A percentile compares a stretch with the other conserved stretches of the same genome.
phyloP scores from a whole-genome alignment of 1,284 basidiomycete species.

The Schizophyllum amplum region DNA sequence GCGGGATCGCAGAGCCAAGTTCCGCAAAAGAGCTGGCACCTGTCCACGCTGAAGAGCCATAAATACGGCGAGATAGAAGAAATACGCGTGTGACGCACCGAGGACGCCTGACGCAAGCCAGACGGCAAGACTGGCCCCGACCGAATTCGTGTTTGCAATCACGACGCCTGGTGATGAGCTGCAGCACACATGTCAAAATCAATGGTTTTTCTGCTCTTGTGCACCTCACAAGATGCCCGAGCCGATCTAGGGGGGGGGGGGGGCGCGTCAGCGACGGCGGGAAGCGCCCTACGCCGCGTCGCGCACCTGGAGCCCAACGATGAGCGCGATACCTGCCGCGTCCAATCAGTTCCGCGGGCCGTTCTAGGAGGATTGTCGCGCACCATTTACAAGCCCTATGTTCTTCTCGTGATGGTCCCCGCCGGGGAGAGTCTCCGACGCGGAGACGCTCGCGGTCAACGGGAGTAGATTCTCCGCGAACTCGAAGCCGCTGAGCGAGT shows the following conservation, averaged over 20 bases:
- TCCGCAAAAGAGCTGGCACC: constrained; percentile 90
- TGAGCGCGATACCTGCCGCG: constrained; percentile 67
- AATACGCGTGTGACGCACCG: constrained; percentile 22
- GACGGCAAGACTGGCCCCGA: constrained; percentile 76
- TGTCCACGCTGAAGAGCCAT: constrained; percentile 57
- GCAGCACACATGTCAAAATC: constrained; percentile 4
- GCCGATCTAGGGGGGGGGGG: constrained; percentile 75
- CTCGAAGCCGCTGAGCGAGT: constrained; percentile 72
- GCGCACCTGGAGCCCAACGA: constrained; percentile 70
- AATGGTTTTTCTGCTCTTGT: constrained; percentile 1
- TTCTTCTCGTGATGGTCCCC: constrained; percentile 52
- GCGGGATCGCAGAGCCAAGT: constrained; percentile 75
- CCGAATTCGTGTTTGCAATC: constrained; percentile 77
- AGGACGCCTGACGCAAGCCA: constrained; percentile 78
- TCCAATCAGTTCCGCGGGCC: constrained; percentile 4
- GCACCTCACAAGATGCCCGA: constrained; percentile 80
- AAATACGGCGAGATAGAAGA: neutral
- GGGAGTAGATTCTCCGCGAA: constrained; percentile 71
- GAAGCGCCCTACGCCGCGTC: neutral
- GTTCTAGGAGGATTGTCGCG: constrained; percentile 19
- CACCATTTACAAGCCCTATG: constrained; percentile 73
- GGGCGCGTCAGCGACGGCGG: neutral
- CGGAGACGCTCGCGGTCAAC: constrained; percentile 65
- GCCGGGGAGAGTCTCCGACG: constrained; percentile 42
- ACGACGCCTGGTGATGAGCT: constrained; percentile 90